Base-by-base conservation (phyloP, 306 rosid genomes). In the Ammopiptanthus mongolicus region DNA sequence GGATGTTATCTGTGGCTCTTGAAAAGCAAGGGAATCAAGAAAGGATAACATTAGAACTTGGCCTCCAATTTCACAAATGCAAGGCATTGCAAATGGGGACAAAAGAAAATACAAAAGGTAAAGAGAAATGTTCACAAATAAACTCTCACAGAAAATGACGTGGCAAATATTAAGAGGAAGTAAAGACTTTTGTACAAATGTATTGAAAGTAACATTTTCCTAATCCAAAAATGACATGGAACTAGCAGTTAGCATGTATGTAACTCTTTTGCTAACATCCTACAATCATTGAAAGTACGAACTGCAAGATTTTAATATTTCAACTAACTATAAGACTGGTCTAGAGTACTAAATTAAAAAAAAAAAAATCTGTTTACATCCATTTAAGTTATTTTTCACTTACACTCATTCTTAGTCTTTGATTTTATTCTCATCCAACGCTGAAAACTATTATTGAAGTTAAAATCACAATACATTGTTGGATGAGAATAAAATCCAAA, bases 1-100 rank as follows among this genome's bases (percentile, higher is more conserved):
- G 6, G 66, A 81, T 17, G 80, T 61, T 62, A 83, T 65, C 51
- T 82, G 86, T 78, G 98, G 86, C 64, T 85, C 97, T 93, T 82
- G 77, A 42, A 65, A 18, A 52, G 3, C 22, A 73, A 77, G 78
- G 22, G 50, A 41, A 51, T 68, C 42, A 56, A 78, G 17, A 36
- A 75, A 69, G 56, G 81, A 67, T 73, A 61, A 61, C 39, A 61
- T 77, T 65, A 67, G 61, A 22, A 37, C 7, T 59, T 34, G 53
- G 22, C 39, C 19, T 33, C 67, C 18, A 61, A 79, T 70, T 67
- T 39, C 79, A 39, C 9, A 48, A 66, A 48, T 12, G 51, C 18
- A 52, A 63, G 57, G 48, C 25, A 39, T n/a, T 39, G 50, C 74
- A 70, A 65, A 42, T 34, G 74, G 71, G 28, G 25, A 63, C 71